Evolutionary conservation across 2,329 filamentous ascomycete genomes (phyloP).

Genomic region (Neonectria neomacrospora): DNA sequence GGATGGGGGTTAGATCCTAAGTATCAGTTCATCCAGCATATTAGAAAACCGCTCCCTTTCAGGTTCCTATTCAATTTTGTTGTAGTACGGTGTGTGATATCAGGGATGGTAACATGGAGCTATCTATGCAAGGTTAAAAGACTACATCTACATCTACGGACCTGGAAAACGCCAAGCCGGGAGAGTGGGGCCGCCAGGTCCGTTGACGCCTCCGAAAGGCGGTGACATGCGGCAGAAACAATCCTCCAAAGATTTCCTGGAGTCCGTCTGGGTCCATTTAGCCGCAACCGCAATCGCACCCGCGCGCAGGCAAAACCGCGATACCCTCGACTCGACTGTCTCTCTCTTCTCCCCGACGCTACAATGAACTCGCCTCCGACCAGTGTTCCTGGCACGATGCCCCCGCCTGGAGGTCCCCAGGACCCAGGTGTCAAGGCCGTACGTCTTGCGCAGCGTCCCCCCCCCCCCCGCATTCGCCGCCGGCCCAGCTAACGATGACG

Average conservation of each 20-base stretch:
- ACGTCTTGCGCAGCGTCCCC: conserved; percentile 36
- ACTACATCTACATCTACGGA: background rate
- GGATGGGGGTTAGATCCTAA: background rate
- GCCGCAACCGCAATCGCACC: conserved; percentile 27
- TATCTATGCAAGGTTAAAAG: background rate
- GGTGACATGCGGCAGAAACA: conserved; percentile 56
- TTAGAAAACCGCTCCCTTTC: background rate
- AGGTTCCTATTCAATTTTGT: background rate
- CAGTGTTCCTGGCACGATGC: conserved; percentile 38
- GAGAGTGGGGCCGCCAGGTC: conserved; percentile 37
- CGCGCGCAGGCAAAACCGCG: conserved; percentile 30
- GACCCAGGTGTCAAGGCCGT: conserved; percentile 65
- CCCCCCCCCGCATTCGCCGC: background rate
- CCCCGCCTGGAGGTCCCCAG: conserved; percentile 50
- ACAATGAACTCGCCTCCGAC: conserved; percentile 51
- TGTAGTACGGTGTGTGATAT: background rate
- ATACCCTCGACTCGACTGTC: conserved; percentile 27
- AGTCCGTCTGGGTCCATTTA: conserved; percentile 24
- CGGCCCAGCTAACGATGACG: conserved; percentile 21
- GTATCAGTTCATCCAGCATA: background rate
- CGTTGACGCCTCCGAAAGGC: conserved; percentile 41
- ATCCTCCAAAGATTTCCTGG: conserved; percentile 44
- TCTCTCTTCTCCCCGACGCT: conserved; percentile 13
- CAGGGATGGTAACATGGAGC: background rate
- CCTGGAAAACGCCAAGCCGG: conserved; percentile 31